Percentiles rank a stretch among this genome's conserved stretches.
Evolutionary conservation across 495 filamentous ascomycete genomes (phyloP).

Genomic region (Penicillium robsamsonii): DNA sequence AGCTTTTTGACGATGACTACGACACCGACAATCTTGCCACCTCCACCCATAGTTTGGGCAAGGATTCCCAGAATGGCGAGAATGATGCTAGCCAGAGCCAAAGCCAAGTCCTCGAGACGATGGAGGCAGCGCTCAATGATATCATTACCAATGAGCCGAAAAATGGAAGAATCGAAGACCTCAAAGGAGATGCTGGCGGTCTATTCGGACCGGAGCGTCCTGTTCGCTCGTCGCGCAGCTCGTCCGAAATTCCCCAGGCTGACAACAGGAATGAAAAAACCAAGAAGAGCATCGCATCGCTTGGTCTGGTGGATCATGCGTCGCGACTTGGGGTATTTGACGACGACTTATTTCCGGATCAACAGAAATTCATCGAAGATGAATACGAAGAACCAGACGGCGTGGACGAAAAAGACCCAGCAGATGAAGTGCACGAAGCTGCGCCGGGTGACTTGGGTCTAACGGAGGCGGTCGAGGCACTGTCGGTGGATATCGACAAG

Average conservation of each 20-base stretch:
- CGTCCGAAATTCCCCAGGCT: slow-evolving; percentile 50
- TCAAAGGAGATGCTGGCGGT: slow-evolving; percentile 44
- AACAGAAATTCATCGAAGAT: slow-evolving; percentile 81
- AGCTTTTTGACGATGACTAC: slow-evolving; percentile 65
- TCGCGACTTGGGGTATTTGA: slow-evolving; percentile 88
- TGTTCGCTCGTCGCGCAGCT: slow-evolving; percentile 52
- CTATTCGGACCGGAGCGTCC: slow-evolving; percentile 46
- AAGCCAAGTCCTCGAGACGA: slow-evolving; percentile 73
- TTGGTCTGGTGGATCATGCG: slow-evolving; percentile 81
- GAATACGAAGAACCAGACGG: slow-evolving; percentile 74
- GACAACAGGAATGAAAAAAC: slow-evolving; percentile 52
- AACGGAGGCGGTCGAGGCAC: slow-evolving; percentile 81
- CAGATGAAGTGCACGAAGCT: slow-evolving; percentile 89
- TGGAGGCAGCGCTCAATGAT: slow-evolving; percentile 91
- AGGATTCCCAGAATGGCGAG: slow-evolving; percentile 50
- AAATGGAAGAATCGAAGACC: slow-evolving; percentile 61
- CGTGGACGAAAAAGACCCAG: slow-evolving; percentile 55
- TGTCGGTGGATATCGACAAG: slow-evolving; percentile 87
- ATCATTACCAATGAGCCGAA: slow-evolving; percentile 82
- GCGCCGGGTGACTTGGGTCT: slow-evolving; percentile 93
- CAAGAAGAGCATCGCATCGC: slow-evolving; percentile 82
- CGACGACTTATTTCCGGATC: slow-evolving; percentile 90
- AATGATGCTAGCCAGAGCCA: slow-evolving; percentile 46
- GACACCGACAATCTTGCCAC: slow-evolving; percentile 61
- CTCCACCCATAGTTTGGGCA: slow-evolving; percentile 57